These are phyloP conservation scores for Chlorencoelia australis DNA, from an alignment of 2,329 filamentous ascomycete species.

Conservation along the genomic window DNA sequence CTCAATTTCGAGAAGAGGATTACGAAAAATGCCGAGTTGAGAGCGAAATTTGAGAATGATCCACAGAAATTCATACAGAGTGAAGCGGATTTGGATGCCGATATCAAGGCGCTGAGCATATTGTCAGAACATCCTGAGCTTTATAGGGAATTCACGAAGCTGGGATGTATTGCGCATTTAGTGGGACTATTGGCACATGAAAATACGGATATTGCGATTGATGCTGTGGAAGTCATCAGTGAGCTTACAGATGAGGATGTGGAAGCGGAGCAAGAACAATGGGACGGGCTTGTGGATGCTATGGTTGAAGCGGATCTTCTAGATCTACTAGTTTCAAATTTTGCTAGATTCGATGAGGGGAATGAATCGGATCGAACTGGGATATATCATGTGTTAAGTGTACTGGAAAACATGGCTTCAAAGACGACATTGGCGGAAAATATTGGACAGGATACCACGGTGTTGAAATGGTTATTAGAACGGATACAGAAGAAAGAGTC, in stretches of 20 bases:
- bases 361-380: conserved; percentile 68
- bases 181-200: conserved; percentile 83
- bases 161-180: conserved; percentile 63
- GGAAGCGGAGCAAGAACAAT: conserved; percentile 67
- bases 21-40: conserved; percentile 78
- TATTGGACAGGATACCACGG: conserved; percentile 56
- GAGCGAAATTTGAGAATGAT: conserved; percentile 72
- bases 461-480: conserved; percentile 68
- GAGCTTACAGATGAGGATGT: conserved; percentile 94
- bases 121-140: conserved; percentile 78
- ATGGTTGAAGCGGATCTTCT: conserved; percentile 61
- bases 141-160: conserved; percentile 68
- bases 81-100: conserved; percentile 82
- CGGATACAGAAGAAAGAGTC: conserved; percentile 62
- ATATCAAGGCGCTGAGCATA: conserved; percentile 79
- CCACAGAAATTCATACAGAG: conserved; percentile 74
- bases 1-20: conserved; percentile 86
- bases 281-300: conserved; percentile 64
- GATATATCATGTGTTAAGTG: conserved; percentile 73
- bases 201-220: conserved; percentile 93
- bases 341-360: conserved; percentile 69
- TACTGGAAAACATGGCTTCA: conserved; percentile 80
- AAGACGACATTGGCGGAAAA: conserved; percentile 56
- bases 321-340: conserved; percentile 65
- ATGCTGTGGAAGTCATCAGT: conserved; percentile 76